Evolutionary conservation across 306 rosid genomes (phyloP).

Genomic region (Dryas octopetala): DNA sequence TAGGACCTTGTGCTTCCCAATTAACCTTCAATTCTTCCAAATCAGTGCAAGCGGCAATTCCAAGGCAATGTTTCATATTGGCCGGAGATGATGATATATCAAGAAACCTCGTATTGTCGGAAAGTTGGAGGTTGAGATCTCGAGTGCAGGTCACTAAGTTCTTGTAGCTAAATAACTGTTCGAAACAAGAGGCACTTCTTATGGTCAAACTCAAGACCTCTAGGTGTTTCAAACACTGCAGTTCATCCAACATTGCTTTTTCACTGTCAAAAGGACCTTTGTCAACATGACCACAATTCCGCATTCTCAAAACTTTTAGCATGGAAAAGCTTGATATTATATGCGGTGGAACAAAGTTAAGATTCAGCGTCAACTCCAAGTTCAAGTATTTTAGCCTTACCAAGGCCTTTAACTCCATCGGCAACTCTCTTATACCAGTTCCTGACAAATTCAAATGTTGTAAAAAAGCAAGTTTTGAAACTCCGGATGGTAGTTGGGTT

Average conservation of each 20-base stretch:
- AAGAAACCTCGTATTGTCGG: not conserved
- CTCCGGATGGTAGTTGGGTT: not conserved
- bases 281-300: not conserved
- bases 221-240: not conserved
- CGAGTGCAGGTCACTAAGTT: not conserved
- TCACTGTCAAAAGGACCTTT: not conserved
- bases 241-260: not conserved
- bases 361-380: not conserved
- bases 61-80: not conserved
- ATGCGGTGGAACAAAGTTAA: not conserved
- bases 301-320: not conserved
- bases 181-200: not conserved
- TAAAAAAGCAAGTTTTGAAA: not conserved
- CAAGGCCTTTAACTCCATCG: constrained; percentile 1
- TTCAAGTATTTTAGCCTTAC: not conserved
- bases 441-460: not conserved
- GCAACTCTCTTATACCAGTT: not conserved
- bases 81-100: constrained; percentile 15
- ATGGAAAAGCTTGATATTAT: not conserved
- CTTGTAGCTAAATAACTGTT: not conserved
- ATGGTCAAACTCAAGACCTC: not conserved
- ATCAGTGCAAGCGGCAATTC: not conserved
- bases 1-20: not conserved
- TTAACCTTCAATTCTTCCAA: not conserved
- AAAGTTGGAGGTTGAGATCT: not conserved